These are phyloP conservation scores for Daldinia concentrica DNA, from an alignment of 495 filamentous ascomycete genomes.

Conservation along the genomic window DNA sequence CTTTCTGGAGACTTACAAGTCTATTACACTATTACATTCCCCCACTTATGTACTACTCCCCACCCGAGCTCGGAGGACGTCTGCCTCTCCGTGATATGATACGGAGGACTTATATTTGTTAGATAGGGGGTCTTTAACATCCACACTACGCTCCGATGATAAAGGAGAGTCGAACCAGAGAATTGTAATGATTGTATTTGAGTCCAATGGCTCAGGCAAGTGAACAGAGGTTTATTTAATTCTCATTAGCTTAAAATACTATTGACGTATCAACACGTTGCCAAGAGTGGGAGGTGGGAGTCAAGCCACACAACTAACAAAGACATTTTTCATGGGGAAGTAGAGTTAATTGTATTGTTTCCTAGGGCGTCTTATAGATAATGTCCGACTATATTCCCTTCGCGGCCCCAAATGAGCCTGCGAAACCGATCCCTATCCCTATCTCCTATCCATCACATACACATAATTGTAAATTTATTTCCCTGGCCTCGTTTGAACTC, in stretches of 20 bases:
- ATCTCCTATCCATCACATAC: not conserved
- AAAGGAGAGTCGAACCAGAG: too few relatives aligned
- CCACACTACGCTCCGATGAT: too few relatives aligned
- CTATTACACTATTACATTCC: constrained; percentile 17
- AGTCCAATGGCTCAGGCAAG: too few relatives aligned
- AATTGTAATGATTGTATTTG: too few relatives aligned
- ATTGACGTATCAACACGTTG: not conserved
- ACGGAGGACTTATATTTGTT: not conserved
- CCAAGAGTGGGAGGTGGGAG: constrained; percentile 31
- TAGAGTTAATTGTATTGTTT: constrained; percentile 20
- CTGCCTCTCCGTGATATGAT: not conserved
- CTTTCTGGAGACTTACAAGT: not conserved
- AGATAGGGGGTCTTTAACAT: too few relatives aligned
- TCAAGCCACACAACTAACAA: not conserved
- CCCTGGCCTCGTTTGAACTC: constrained; percentile 26
- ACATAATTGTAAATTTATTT: not conserved
- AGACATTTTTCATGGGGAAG: constrained; percentile 6
- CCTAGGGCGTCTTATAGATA: not conserved
- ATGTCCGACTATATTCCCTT: not conserved
- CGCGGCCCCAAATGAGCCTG: not conserved
- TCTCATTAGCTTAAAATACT: not conserved
- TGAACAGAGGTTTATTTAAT: not conserved
- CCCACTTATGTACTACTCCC: constrained; percentile 34
- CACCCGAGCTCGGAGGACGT: constrained; percentile 28
- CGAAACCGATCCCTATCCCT: not conserved